A percentile compares a stretch with the other conserved stretches of the same genome.
Evolutionary conservation across 1,284 basidiomycete species (phyloP).

Genomic region (Nidula niveotomentosa): DNA sequence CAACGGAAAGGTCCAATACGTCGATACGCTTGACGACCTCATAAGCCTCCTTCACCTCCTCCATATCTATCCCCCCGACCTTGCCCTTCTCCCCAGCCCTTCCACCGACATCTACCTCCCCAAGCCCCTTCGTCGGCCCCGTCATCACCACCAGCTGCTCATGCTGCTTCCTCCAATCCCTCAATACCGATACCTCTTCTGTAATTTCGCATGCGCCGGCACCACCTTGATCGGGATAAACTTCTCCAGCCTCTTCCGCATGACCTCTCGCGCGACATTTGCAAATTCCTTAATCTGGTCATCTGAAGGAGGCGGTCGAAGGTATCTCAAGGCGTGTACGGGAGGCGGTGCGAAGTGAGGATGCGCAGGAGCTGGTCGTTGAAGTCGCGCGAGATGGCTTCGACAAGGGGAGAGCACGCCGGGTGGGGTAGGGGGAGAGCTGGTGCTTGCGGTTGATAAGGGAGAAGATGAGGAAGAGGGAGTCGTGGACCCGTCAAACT

Average conservation of each 20-base stretch:
- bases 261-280: conserved; percentile 94
- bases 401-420: conserved; percentile 95
- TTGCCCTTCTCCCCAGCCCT: conserved; percentile 38
- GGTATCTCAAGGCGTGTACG: conserved; percentile 92
- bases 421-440: conserved; percentile 94
- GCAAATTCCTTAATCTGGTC: conserved; percentile 98
- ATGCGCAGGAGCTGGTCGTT: conserved; percentile 94
- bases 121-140: conserved; percentile 66
- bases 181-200: conserved; percentile 88
- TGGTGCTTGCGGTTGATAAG: conserved; percentile 97
- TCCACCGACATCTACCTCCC: conserved; percentile 72
- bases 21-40: conserved; percentile 96
- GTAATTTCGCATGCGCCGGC: conserved; percentile 88
- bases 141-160: conserved; percentile 98
- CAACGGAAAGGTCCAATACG: conserved; percentile 90
- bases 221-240: conserved; percentile 98
- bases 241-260: conserved; percentile 87
- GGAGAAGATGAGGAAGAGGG: conserved; percentile 84
- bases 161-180: conserved; percentile 95
- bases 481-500: conserved; percentile 85
- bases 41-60: conserved; percentile 94
- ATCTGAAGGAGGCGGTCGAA: conserved; percentile 90
- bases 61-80: conserved; percentile 91
- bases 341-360: conserved; percentile 85
- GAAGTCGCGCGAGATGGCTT: conserved; percentile 97